A percentile compares a stretch with the other conserved stretches of the same genome.
Conservation (phyloP, 2,329 filamentous ascomycete species). For the Botrytis hyacinthi region DNA sequence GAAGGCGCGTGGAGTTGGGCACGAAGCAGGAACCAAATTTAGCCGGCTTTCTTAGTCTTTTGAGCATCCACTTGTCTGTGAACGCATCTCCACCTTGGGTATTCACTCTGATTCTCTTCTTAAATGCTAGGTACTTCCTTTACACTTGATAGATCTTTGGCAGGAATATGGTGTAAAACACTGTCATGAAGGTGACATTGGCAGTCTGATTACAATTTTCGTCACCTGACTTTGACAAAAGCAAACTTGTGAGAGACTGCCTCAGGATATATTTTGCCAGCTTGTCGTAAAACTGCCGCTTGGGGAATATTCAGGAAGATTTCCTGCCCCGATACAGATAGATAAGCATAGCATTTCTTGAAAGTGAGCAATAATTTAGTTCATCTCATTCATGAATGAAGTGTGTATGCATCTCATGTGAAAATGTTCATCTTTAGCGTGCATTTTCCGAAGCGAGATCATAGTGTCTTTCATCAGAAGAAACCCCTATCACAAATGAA, state of each 20-base stretch:
- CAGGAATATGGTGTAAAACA: not conserved
- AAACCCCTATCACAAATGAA: not conserved
- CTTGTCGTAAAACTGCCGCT: not conserved
- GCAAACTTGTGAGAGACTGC: not conserved
- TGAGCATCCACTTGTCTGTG: not conserved
- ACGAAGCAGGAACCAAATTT: not conserved
- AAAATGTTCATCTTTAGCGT: slow-evolving; percentile 1
- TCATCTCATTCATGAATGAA: not conserved
- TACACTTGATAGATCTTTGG: not conserved
- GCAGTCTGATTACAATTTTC: not conserved
- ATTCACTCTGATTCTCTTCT: not conserved
- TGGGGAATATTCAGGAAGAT: too few relatives aligned
- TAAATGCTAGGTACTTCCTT: not conserved
- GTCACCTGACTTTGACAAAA: slow-evolving; percentile 1
- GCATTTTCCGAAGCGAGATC: not conserved
- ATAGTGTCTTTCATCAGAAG: not conserved
- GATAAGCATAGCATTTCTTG: not conserved
- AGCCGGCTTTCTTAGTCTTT: not conserved
- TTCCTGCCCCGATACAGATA: not conserved
- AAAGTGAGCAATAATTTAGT: not conserved
- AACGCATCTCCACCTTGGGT: not conserved
- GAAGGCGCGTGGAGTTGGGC: not conserved
- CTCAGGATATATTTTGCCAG: not conserved
- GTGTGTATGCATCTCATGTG: not conserved
- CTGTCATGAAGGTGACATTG: not conserved